Conservation (phyloP, 495 filamentous ascomycete species). For the Darksidea phi region DNA sequence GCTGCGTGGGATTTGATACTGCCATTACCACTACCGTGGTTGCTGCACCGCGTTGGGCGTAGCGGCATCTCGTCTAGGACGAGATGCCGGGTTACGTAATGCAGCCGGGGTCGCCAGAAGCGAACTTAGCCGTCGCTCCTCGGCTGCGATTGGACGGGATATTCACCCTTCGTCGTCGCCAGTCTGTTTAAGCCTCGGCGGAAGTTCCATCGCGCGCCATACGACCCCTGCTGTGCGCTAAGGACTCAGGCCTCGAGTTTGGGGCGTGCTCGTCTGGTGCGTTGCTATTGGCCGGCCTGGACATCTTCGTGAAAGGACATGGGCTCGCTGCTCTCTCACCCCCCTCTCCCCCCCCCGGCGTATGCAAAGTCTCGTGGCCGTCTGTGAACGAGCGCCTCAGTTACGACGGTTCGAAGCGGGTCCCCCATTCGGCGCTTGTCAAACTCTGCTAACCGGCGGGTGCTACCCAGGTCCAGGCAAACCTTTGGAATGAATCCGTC, state of each 20-base stretch:
- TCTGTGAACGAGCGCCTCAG: constrained; percentile 16
- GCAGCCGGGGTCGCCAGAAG: no score
- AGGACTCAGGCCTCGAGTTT: background rate
- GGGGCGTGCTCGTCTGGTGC: constrained; percentile 18
- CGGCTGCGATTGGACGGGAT: constrained; percentile 1
- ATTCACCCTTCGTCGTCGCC: background rate
- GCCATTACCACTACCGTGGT: no score
- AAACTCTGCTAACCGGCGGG: constrained; percentile 17
- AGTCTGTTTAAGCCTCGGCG: background rate
- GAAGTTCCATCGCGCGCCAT: background rate
- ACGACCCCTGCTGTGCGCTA: background rate
- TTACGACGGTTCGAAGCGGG: background rate
- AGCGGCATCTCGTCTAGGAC: no score
- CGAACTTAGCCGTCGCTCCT: no score
- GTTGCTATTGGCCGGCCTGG: constrained; percentile 5
- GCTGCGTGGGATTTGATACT: no score
- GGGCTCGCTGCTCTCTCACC: constrained; percentile 9
- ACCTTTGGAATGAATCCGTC: constrained; percentile 17
- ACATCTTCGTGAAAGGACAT: constrained; percentile 13
- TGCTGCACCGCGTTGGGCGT: no score
- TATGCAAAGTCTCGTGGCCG: constrained; percentile 32
- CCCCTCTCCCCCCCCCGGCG: constrained; percentile 12
- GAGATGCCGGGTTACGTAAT: no score
- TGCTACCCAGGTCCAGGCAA: constrained; percentile 23
- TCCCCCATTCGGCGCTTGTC: constrained; percentile 24